phyloP scores from a whole-genome alignment of 202 grass and related monocot species.

The Alloteropsis angusta region DNA sequence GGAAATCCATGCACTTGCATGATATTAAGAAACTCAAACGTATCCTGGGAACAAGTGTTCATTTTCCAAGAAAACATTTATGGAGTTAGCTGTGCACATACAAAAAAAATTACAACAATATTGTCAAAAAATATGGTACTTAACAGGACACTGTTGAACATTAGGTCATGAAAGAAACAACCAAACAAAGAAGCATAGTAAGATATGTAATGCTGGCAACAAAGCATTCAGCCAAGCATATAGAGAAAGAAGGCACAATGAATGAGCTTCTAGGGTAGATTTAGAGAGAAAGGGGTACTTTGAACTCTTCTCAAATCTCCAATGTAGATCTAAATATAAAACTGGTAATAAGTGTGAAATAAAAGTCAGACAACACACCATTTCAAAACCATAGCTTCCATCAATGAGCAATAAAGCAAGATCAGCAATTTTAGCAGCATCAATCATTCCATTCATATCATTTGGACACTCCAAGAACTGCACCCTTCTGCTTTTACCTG shows the following conservation, averaged over 20 bases:
- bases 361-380: constrained; percentile 46
- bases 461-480: constrained; percentile 93
- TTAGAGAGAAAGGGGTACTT: neutral
- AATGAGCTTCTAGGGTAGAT: neutral
- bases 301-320: neutral
- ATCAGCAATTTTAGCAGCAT: constrained; percentile 98
- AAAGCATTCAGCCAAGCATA: neutral
- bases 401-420: constrained; percentile 88
- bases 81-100: neutral
- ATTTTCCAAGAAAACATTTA: constrained; percentile 14
- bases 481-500: constrained; percentile 87
- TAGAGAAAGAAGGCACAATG: neutral
- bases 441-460: constrained; percentile 98
- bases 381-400: constrained; percentile 97
- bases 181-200: neutral
- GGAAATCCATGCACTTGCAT: constrained; percentile 99
- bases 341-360: constrained; percentile 21
- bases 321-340: constrained; percentile 14
- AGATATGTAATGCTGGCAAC: neutral
- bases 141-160: neutral
- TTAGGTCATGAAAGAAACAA: neutral
- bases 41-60: constrained; percentile 56
- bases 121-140: neutral
- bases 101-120: neutral
- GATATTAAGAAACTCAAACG: constrained; percentile 97